Conservation (phyloP, 208 protist genomes). For the Acanthamoeba healyi region DNA sequence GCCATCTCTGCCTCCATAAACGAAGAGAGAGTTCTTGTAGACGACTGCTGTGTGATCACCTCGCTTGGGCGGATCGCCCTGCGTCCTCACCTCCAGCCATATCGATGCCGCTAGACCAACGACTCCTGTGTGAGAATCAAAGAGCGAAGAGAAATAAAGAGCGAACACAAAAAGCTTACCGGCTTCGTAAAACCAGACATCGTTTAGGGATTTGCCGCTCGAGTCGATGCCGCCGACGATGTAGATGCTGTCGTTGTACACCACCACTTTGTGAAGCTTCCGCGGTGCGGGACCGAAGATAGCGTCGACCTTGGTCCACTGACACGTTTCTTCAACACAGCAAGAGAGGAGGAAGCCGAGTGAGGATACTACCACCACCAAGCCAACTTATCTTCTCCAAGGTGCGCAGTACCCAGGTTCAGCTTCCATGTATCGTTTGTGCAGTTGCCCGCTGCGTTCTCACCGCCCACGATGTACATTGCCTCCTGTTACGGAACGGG, state of each 20-base stretch:
- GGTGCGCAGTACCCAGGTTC: neutral
- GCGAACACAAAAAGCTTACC: neutral
- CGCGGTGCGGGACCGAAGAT: neutral
- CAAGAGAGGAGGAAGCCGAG: neutral
- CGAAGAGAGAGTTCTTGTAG: conserved; percentile 24
- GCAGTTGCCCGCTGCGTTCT: neutral
- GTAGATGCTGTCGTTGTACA: conserved; percentile 22
- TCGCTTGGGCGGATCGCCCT: neutral
- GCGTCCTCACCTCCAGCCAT: neutral
- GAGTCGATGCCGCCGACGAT: neutral
- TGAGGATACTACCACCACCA: too few species aligned
- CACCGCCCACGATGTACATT: neutral
- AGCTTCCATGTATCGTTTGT: neutral
- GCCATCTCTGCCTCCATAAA: conserved; percentile 20
- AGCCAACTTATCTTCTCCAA: too few species aligned
- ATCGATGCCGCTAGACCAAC: neutral
- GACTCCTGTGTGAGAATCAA: too few species aligned
- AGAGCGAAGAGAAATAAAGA: neutral
- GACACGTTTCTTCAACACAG: neutral
- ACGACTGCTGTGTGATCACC: neutral
- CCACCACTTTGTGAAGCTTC: neutral
- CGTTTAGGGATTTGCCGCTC: neutral
- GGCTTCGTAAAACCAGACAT: neutral
- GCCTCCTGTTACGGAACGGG: neutral
- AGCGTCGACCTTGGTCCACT: neutral